Evolutionary conservation across 345 rosid species (phyloP), one percentile per base, ranked within the genome.

Genomic region (Eucalyptus pauciflora): DNA sequence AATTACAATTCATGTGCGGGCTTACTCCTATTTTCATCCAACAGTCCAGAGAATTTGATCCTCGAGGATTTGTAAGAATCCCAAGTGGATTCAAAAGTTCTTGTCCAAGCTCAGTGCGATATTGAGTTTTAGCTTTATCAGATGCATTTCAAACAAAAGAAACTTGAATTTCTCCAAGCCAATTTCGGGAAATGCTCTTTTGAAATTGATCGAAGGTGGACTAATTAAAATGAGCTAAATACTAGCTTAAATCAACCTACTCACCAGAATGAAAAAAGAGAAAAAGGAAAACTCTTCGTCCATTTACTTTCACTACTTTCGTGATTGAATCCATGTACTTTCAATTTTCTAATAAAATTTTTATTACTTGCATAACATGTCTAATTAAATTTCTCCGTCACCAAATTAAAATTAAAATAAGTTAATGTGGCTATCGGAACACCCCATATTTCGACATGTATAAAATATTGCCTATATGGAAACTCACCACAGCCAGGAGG

Each of bases 61-160:
- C 0, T 27, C 4, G 7, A 0, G 2, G 24, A 16, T 5, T 69
- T 2, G 45, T 37, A 33, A 2, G 41, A 69, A 31, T 0, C 41
- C 43, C 2, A 13, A 31, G 24, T 2, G 0, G 3, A 71, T 71
- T 71, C 7, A 4, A 16, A 37, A 71, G 7, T 41, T 71, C 27
- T 71, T 18, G 13, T 71, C 46, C 45, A 18, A 71, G 2, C 81
- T 17, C 3, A 71, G 2, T 37, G 14, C 1, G 7, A 5, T 18
- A 2, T 18, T 71, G 27, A 71, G 45, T 71, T 37, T 71, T 37
- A 71, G 2, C 25, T 71, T 37, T 6, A 18, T 37, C 0, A 1
- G 25, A 27, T 18, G 25, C 45, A 71, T 5, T 33, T 10, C 2
- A 10, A 71, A 10, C 12, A 71, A 37, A 10, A 71, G 7, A 1